These are phyloP conservation scores for Melampsora abietis-canadensis DNA, from an alignment of 1,284 basidiomycete species.

Conservation along the genomic window DNA sequence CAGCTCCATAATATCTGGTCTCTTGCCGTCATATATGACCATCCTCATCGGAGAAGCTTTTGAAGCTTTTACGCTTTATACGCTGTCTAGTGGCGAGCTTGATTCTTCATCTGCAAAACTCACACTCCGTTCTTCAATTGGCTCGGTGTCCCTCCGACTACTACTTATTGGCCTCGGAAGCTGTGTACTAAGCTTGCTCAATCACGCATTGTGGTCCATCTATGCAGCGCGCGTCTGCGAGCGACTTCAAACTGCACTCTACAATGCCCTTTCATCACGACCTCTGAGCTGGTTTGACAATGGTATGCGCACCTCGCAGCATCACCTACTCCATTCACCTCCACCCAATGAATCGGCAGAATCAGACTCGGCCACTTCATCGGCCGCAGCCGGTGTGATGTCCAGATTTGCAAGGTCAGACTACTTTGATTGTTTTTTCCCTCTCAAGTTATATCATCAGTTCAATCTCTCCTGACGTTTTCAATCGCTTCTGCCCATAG, in stretches of 20 bases:
- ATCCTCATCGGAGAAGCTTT: conserved; percentile 81
- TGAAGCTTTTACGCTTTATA: conserved; percentile 65
- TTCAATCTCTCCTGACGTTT: not conserved
- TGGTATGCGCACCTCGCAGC: conserved; percentile 45
- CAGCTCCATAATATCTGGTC: conserved; percentile 68
- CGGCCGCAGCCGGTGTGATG: conserved; percentile 86
- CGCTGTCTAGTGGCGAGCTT: conserved; percentile 54
- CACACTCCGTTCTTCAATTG: conserved; percentile 62
- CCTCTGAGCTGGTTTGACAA: conserved; percentile 50
- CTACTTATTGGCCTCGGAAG: conserved; percentile 68
- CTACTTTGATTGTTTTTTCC: not conserved
- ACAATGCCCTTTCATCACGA: conserved; percentile 62
- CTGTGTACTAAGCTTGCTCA: conserved; percentile 69
- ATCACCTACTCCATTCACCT: not conserved
- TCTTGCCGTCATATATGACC: conserved; percentile 89
- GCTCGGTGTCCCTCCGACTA: conserved; percentile 66
- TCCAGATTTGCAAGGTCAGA: conserved; percentile 81
- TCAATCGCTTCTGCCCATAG: conserved; percentile 57
- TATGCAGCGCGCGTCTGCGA: conserved; percentile 77
- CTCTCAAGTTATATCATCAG: not conserved
- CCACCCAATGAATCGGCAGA: not conserved
- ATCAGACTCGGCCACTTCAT: conserved; percentile 61
- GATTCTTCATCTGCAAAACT: conserved; percentile 44
- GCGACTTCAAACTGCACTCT: conserved; percentile 68
- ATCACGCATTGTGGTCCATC: conserved; percentile 78